Base-by-base conservation (phyloP, 352 stramenopile species). In the Phytopythium delawarense region DNA sequence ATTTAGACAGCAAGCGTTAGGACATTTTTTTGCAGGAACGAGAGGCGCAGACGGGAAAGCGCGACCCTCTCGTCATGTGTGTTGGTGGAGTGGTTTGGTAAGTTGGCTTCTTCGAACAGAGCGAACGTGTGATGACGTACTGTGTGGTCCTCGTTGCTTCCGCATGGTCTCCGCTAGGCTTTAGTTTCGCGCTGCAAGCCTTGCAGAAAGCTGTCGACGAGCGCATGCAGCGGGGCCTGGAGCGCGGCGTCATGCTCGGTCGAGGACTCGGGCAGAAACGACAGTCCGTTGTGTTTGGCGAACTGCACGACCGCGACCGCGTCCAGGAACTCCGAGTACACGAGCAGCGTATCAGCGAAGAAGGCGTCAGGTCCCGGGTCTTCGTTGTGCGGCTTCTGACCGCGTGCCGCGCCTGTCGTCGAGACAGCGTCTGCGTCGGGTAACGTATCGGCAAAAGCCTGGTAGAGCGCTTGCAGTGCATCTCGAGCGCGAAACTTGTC, bases 321-420 rank as follows among this genome's bases (percentile, higher is more conserved):
- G 46, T 89, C 80, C 20, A 83, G 40, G 63, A 87, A 88, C 53
- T 89, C 76, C 18, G 78, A 82, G 62, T 79, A 89, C 1, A 84
- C 65, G 9, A 89, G 57, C 44, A 61, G 59, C n/a, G 66, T 71
- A 46, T 79, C 69, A 13, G 80, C 62, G 46, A 87, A 76, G 64
- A 87, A 91, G 18, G 72, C 71, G 57, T 87, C 79, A 15, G 79
- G 37, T n/a, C 69, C 40, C 4, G 8, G 48, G 28, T 67, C 55
- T 9, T 44, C 51, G 7, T 53, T 35, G 21, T 13, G 4, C 23
- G 1, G 46, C 23, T 20, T 20, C 2, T 35, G 12, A 30, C 4
- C 2, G 2, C 11, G 39, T 18, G 35, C 35, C 35, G 35, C 8
- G 35, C 39, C 15, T 20, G 42, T 48, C 42, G 59, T 54, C 23